phyloP scores from a whole-genome alignment of 345 rosid genomes.

The Hypericum androsaemum region DNA sequence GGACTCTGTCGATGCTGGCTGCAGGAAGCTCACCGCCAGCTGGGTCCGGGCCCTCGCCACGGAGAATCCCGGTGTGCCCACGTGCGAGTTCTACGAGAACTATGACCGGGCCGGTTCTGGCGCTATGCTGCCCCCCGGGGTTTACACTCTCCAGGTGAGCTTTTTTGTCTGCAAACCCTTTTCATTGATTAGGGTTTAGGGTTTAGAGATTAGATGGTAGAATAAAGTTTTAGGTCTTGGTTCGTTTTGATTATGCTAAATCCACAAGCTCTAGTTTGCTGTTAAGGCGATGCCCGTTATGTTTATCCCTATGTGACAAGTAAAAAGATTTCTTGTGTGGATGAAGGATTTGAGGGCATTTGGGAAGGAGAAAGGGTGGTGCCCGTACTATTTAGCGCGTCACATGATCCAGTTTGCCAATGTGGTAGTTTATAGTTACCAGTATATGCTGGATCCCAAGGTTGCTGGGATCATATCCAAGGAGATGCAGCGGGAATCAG shows the following conservation, averaged over 20 bases:
- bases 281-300: not conserved
- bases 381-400: slow-evolving; percentile 86
- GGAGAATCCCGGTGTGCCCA: slow-evolving; percentile 58
- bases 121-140: slow-evolving; percentile 86
- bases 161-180: not conserved
- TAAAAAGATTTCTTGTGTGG: not conserved
- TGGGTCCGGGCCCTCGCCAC: slow-evolving; percentile 81
- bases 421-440: slow-evolving; percentile 91
- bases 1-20: slow-evolving; percentile 91
- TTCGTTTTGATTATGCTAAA: not conserved
- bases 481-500: slow-evolving; percentile 93
- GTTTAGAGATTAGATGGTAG: too few species aligned
- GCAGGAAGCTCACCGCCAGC: slow-evolving; percentile 84
- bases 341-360: slow-evolving; percentile 69
- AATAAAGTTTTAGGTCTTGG: not conserved
- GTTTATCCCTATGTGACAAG: not conserved
- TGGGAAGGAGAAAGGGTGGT: slow-evolving; percentile 85
- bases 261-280: too few species aligned
- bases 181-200: too few species aligned
- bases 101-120: slow-evolving; percentile 74
- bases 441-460: slow-evolving; percentile 93
- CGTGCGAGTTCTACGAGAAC: slow-evolving; percentile 76
- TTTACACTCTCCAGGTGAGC: slow-evolving; percentile 91
- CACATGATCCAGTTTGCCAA: slow-evolving; percentile 94
- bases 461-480: slow-evolving; percentile 96